Evolutionary conservation across 805 yeast genomes (phyloP), one percentile per base, ranked within the genome.

Genomic region (Wickerhamiella alocasiicola): DNA sequence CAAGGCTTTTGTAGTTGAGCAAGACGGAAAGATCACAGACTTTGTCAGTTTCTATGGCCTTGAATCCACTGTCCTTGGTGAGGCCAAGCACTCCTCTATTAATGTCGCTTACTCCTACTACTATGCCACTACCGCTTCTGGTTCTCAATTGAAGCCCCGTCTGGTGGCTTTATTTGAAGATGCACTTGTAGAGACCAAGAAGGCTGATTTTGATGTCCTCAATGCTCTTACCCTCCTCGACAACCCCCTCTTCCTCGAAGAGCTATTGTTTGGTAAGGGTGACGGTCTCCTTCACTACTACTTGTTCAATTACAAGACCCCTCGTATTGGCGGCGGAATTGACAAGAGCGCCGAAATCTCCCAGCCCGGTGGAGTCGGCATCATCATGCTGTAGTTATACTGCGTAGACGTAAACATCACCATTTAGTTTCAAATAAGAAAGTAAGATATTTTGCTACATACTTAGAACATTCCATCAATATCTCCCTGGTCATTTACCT

Each of bases 191-290:
- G 61, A 82, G 29, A 77, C 94, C 21, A 79, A 81, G 57, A 58
- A 65, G 31, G 61, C 67, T 36, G 70, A 70, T 19, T 82, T 81
- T 52, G 98, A 91, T 57, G 97, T 91, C 3, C 83, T 88, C 70
- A 91, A 91, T 57, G 95, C 96, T 7, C 67, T 91, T 47, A 76
- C 96, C 0, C 69, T 85, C 9, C 94, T 85, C 63, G 98, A 91
- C 56, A 91, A 91, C 59, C 69, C 84, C 12, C 63, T 81, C 45
- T 84, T 91, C 63, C 65, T 91, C 49, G 78, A 82, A 19, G 76
- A 81, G 29, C 69, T 81, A 61, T 82, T 83, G 57, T 91, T 91
- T 58, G 95, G 95, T 25, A 72, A 75, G 36, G 98, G 98, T 32
- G 97, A 88, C 59, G 98, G 98, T 0, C 72, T 73, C 55, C 69